phyloP scores from a whole-genome alignment of 2,329 filamentous ascomycete species.

The Aspergillus sp. region DNA sequence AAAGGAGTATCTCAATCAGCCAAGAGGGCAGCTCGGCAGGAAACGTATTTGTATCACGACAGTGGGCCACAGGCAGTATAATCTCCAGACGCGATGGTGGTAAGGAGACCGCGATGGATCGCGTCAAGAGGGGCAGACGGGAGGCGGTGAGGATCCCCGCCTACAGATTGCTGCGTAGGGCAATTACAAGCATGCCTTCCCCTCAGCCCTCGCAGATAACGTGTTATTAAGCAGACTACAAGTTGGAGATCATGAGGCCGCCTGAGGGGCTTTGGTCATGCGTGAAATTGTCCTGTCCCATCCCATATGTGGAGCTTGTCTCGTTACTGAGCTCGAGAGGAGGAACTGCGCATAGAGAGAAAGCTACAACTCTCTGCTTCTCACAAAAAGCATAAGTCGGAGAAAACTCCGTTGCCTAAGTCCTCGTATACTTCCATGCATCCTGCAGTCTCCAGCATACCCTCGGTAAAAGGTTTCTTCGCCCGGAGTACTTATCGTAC shows the following conservation, averaged over 20 bases:
- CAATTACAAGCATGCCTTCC: not conserved
- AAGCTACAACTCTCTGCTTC: not conserved
- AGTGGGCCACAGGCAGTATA: not conserved
- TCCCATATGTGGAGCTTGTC: too few relatives aligned
- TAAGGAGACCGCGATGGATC: slow-evolving; percentile 10
- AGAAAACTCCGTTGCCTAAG: not conserved
- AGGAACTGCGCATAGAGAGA: too few relatives aligned
- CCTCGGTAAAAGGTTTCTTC: not conserved
- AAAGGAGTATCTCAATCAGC: not conserved
- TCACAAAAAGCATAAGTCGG: not conserved
- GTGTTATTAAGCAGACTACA: not conserved
- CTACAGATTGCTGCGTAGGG: not conserved
- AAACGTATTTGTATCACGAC: not conserved
- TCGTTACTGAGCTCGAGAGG: too few relatives aligned
- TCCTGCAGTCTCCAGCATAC: not conserved
- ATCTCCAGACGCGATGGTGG: not conserved
- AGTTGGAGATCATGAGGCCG: not conserved
- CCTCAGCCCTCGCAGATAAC: not conserved
- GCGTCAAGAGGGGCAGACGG: slow-evolving; percentile 21
- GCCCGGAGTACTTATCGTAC: not conserved
- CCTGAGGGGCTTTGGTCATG: not conserved
- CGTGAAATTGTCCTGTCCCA: not conserved
- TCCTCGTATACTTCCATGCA: not conserved
- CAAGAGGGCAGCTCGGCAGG: not conserved
- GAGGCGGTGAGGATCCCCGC: slow-evolving; percentile 18